Evolutionary conservation across 768 basidiomycete genomes (phyloP), one percentile per base, ranked within the genome.

Genomic region (Strobilomyces dryophilus): DNA sequence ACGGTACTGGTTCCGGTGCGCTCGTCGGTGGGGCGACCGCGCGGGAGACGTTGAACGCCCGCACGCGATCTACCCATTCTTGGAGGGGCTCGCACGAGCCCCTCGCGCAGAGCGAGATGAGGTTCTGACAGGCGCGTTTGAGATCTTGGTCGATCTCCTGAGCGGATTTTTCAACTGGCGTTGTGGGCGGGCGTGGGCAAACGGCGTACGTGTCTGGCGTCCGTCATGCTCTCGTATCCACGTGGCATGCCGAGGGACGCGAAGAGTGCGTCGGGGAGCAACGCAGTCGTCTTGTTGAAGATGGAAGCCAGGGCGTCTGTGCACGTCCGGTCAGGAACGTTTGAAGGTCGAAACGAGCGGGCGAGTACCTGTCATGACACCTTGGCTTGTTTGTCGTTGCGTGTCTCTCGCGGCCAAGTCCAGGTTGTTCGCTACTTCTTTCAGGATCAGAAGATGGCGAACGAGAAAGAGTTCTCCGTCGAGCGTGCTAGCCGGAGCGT

Each of bases 401-500:
- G 71, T 65, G 31, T 79, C 79, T 53, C 72, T 74, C 45, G 76
- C 75, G 11, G 72, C 79, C 27, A 90, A 69, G 54, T 89, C 91
- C 34, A 92, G 72, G 59, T 84, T 87, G 39, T 84, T 77, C 8
- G 87, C 79, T 58, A 97, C 83, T 71, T 99, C 97, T 67, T 97
- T 98, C 54, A 98, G 68, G 31, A 98, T 86, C 47, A 98, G 72
- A 20, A 98, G 68, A 71, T 99, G 95, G 40, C 94, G 81, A 24
- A 95, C 84, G 37, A 95, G 80, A 76, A 99, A 98, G 14, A 98
- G 74, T 20, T 84, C 78, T 0, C 85, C 90, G 59, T 98, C 92
- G 8, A 89, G 69, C 6, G 68, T 62, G 45, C 74, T 71, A 8
- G 72, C 58, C 20, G 77, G 71, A 15, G 73, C 70, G 36, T 75